Evolutionary conservation across 345 rosid species (phyloP), one percentile per base, ranked within the genome.

Genomic region (Trapa incisa): DNA sequence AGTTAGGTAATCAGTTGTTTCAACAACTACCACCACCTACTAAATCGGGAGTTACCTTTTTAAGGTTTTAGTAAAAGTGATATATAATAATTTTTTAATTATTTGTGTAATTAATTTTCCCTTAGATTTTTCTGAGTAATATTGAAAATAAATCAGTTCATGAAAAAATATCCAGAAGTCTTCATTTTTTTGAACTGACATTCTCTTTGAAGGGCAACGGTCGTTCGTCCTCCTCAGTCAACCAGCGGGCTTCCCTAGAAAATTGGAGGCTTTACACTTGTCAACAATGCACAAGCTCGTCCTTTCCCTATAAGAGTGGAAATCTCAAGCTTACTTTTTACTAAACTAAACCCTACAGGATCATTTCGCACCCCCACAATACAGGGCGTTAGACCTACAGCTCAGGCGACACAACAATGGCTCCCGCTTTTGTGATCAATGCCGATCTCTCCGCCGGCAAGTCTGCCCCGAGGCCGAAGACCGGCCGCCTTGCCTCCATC

Each of bases 401-500:
- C 33, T 54, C 68, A 4, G 43, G 43, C 43, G 43, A 41, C 42
- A 41, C 42, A 29, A 0, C 16, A 39, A 87, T 93, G 98, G 83
- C 87, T 48, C 88, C 96, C 45, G 65, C 91, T 13, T 81, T 87
- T 61, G 81, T 80, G 17, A 35, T 77, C 68, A 82, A 72, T 69
- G 86, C 81, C 78, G 83, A 79, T 56, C 61, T 76, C 67, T 60
- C 78, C 64, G 45, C 69, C 67, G 70, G 77, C 13, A 42, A 43
- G 37, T 65, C 67, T 16, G 67, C 67, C 11, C 36, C 73, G 6
- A 22, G 50, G 73, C 6, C 6, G 22, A 61, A 61, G 47, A 66
- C 72, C 32, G 91, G 96, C 15, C 93, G 99, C 54, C 68, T 79
- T 0, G 80, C 94, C n/a, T 81, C 96, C 0, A 92, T 95, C 41